phyloP scores from a whole-genome alignment of 2,329 filamentous ascomycete species.

The Lachnellula subtilissima region DNA sequence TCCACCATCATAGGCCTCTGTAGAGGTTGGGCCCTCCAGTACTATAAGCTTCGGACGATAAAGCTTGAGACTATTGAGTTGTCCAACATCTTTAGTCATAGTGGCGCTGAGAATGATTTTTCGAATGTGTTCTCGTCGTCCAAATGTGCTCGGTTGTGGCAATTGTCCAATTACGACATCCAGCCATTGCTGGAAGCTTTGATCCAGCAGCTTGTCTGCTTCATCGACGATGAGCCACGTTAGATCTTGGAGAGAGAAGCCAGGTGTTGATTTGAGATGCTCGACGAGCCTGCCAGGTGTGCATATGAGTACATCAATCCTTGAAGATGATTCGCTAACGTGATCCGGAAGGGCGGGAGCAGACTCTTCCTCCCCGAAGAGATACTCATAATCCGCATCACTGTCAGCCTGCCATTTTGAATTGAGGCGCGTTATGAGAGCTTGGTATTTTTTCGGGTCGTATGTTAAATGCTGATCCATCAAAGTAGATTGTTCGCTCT shows the following conservation, averaged over 20 bases:
- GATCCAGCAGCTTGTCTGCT: slow-evolving; percentile 84
- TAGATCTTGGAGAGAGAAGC: slow-evolving; percentile 72
- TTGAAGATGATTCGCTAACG: slow-evolving; percentile 61
- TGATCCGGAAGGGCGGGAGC: slow-evolving; percentile 50
- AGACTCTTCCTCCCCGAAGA: slow-evolving; percentile 31
- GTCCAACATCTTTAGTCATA: slow-evolving; percentile 80
- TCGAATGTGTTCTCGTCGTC: slow-evolving; percentile 43
- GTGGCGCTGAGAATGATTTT: slow-evolving; percentile 90
- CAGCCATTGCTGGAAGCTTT: slow-evolving; percentile 91
- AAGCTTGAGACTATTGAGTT: slow-evolving; percentile 69
- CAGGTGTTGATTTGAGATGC: slow-evolving; percentile 77
- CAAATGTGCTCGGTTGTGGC: slow-evolving; percentile 19
- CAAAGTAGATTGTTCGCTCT: slow-evolving; percentile 56
- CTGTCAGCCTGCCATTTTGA: slow-evolving; percentile 44
- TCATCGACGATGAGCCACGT: slow-evolving; percentile 92
- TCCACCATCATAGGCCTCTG: slow-evolving; percentile 28
- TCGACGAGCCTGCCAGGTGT: slow-evolving; percentile 91
- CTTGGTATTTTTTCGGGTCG: slow-evolving; percentile 55
- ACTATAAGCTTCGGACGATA: slow-evolving; percentile 70
- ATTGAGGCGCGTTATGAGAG: slow-evolving; percentile 36
- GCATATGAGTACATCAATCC: slow-evolving; percentile 82
- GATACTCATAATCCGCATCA: slow-evolving; percentile 35
- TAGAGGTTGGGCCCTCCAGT: slow-evolving; percentile 49
- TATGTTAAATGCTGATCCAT: slow-evolving; percentile 64
- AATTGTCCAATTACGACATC: slow-evolving; percentile 61